These are phyloP conservation scores for Didymella arachidicola DNA, from an alignment of 2,329 filamentous ascomycete species.

Conservation along the genomic window DNA sequence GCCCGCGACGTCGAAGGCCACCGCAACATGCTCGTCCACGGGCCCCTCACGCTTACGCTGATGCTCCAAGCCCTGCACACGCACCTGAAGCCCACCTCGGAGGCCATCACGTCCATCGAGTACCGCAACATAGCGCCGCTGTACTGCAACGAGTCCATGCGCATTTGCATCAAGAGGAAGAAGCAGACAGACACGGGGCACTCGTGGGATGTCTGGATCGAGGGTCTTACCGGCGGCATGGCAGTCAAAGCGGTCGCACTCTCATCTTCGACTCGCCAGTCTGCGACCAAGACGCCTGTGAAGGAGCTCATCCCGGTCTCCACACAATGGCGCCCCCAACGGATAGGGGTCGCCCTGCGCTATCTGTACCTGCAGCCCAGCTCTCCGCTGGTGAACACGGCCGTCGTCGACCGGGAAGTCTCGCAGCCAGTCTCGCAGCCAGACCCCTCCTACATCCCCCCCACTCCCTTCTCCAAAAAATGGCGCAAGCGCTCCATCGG, in stretches of 20 bases:
- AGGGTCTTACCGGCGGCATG: conserved; percentile 52
- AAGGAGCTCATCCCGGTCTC: not conserved
- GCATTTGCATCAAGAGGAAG: conserved; percentile 69
- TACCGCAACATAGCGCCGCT: conserved; percentile 86
- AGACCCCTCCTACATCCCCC: too few species aligned
- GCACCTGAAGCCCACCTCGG: conserved; percentile 1
- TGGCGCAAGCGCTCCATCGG: not conserved
- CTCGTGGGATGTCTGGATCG: conserved; percentile 52
- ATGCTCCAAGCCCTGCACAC: conserved; percentile 72
- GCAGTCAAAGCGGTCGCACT: conserved; percentile 55
- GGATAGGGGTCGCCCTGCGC: not conserved
- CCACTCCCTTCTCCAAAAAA: too few species aligned
- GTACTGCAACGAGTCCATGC: conserved; percentile 75
- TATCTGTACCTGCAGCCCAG: not conserved
- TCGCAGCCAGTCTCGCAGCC: too few species aligned
- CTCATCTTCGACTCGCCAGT: conserved; percentile 8
- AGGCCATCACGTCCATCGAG: conserved; percentile 65
- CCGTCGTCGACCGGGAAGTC: too few species aligned
- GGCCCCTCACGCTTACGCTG: conserved; percentile 79
- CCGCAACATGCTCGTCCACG: conserved; percentile 80
- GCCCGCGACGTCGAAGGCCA: conserved; percentile 76
- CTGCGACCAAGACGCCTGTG: not conserved
- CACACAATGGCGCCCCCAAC: not conserved
- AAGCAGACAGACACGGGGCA: conserved; percentile 29
- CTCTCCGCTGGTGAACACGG: too few species aligned